Conservation (phyloP, 805 yeast species). For the Ogataea pini region DNA sequence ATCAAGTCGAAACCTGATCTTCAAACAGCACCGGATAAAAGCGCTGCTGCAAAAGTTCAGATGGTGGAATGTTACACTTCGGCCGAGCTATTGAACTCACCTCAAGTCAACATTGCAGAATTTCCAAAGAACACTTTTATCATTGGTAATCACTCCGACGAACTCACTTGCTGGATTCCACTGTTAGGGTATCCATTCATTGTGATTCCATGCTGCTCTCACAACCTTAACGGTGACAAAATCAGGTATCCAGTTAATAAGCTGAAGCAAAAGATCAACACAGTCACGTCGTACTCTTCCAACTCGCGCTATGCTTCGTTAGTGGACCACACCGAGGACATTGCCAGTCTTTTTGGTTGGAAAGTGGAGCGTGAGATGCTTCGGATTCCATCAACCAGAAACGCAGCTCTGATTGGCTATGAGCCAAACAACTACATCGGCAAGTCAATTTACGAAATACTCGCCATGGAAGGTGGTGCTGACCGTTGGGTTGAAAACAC, state of each 20-base stretch:
- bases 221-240: conserved; percentile 75
- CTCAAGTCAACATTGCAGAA: conserved; percentile 59
- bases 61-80: conserved; percentile 58
- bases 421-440: conserved; percentile 30
- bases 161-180: conserved; percentile 94
- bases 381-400: conserved; percentile 91
- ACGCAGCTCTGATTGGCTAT: conserved; percentile 83
- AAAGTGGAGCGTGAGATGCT: conserved; percentile 79
- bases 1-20: conserved; percentile 31
- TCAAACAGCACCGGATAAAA: conserved; percentile 20
- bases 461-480: conserved; percentile 83
- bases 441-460: conserved; percentile 54
- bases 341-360: conserved; percentile 80
- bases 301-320: conserved; percentile 79
- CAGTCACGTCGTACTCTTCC: conserved; percentile 32
- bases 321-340: conserved; percentile 78
- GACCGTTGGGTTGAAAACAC: conserved; percentile 87
- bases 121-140: conserved; percentile 73
- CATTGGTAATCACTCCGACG: conserved; percentile 95
- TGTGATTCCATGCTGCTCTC: conserved; percentile 96
- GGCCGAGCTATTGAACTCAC: conserved; percentile 50
- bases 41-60: conserved; percentile 37
- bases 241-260: conserved; percentile 58
- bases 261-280: conserved; percentile 16
- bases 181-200: conserved; percentile 81